Conservation (phyloP, 495 filamentous ascomycete genomes). For the Mycothermus thermophilus region DNA sequence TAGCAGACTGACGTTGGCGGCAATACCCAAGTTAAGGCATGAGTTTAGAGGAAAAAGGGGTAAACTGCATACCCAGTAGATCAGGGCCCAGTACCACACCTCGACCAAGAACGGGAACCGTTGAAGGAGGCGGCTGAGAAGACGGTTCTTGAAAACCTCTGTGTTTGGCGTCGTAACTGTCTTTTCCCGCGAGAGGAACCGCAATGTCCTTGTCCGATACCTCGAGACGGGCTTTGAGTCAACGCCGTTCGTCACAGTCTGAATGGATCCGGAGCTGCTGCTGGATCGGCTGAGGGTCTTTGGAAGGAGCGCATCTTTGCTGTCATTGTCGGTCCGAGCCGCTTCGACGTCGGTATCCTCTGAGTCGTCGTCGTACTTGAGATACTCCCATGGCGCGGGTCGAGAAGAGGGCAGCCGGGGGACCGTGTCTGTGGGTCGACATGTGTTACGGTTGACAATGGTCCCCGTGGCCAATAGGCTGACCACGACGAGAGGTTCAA, state of each 20-base stretch:
- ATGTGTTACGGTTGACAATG: conserved; percentile 24
- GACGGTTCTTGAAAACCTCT: conserved; percentile 14
- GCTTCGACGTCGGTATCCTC: conserved; percentile 7
- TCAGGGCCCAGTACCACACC: conserved; percentile 68
- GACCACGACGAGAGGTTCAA: conserved; percentile 23
- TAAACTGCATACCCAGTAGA: conserved; percentile 49
- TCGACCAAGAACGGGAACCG: conserved; percentile 66
- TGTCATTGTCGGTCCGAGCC: background rate
- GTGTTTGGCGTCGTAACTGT: conserved; percentile 18
- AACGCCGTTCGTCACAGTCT: conserved; percentile 10
- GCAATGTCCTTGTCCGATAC: conserved; percentile 10
- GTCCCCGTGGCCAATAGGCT: conserved; percentile 19
- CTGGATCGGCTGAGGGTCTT: conserved; percentile 5
- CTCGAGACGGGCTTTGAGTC: background rate
- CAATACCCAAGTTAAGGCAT: background rate
- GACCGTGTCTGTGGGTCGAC: background rate
- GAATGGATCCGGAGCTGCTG: conserved; percentile 13
- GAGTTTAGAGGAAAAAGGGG: background rate
- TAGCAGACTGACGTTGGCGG: background rate
- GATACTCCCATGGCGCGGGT: conserved; percentile 11
- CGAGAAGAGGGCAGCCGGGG: conserved; percentile 4
- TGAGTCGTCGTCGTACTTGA: conserved; percentile 11
- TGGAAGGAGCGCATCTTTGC: conserved; percentile 1
- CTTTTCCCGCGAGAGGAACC: conserved; percentile 13
- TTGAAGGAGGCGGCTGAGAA: conserved; percentile 39